Percentiles rank a stretch among this genome's conserved stretches.
These are phyloP conservation scores for Coemansia asiatica DNA, from an alignment of 192 early-diverging fungal genomes.

Conservation along the genomic window DNA sequence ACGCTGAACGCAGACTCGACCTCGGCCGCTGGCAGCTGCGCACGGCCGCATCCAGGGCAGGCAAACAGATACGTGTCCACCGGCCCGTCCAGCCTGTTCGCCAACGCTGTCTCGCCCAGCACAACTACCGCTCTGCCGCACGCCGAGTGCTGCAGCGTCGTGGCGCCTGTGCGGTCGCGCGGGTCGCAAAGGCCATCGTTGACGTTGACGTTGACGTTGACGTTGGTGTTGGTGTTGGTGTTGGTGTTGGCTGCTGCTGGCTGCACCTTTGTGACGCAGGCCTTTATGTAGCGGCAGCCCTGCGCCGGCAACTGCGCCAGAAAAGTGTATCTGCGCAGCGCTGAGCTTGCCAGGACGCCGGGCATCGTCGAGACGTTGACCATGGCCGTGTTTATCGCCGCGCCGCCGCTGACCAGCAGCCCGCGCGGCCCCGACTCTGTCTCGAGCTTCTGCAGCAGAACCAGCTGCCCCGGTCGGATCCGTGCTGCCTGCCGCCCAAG, in stretches of 20 bases:
- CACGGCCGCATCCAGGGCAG: constrained; percentile 22
- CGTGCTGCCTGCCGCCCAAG: constrained; percentile 27
- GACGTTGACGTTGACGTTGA: too few relatives aligned
- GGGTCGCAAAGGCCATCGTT: constrained; percentile 23
- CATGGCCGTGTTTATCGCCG: constrained; percentile 14
- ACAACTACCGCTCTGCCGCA: constrained; percentile 20
- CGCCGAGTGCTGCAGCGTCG: constrained; percentile 26
- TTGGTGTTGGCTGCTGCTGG: too few relatives aligned
- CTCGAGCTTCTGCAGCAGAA: constrained; percentile 33
- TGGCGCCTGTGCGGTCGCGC: constrained; percentile 36
- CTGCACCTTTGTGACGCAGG: constrained; percentile 13
- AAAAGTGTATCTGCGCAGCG: constrained; percentile 24
- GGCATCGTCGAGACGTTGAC: constrained; percentile 33
- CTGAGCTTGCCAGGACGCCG: constrained; percentile 28
- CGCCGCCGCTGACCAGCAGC: constrained; percentile 37
- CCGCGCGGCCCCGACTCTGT: constrained; percentile 25
- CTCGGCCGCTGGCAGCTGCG: constrained; percentile 2
- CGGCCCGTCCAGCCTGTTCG: constrained; percentile 18
- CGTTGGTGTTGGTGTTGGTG: too few relatives aligned
- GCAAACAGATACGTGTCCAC: constrained; percentile 27
- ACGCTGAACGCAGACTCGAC: constrained; percentile 28
- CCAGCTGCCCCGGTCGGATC: constrained; percentile 42
- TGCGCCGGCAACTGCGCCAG: constrained; percentile 8
- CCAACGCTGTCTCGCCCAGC: not conserved
- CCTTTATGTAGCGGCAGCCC: constrained; percentile 25